A percentile compares a stretch with the other conserved stretches of the same genome.
These are phyloP conservation scores for Suhomyces bribrorum DNA, from an alignment of 1,139 yeast species.

Conservation along the genomic window DNA sequence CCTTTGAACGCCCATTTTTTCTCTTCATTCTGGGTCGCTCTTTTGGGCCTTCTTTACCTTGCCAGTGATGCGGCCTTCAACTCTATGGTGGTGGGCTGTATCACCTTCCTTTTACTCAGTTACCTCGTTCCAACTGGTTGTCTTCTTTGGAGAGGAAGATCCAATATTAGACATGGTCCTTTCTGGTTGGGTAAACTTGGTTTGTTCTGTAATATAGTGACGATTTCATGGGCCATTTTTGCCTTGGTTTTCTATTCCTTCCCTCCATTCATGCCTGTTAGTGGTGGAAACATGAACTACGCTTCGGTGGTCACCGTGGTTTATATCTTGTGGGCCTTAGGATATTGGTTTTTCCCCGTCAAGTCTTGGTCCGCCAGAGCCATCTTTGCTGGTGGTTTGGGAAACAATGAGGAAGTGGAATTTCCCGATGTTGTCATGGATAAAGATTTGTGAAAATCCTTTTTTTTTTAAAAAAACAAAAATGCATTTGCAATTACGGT, in stretches of 20 bases:
- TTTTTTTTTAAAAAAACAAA: background rate
- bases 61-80: slow-evolving; percentile 47
- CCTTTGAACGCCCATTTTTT: slow-evolving; percentile 49
- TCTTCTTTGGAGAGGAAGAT: slow-evolving; percentile 57
- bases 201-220: slow-evolving; percentile 51
- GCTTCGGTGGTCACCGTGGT: slow-evolving; percentile 66
- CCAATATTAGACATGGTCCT: slow-evolving; percentile 66
- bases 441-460: slow-evolving; percentile 16
- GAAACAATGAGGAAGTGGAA: slow-evolving; percentile 45
- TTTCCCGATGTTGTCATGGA: slow-evolving; percentile 47
- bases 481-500: background rate
- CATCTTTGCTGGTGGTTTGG: slow-evolving; percentile 48
- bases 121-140: slow-evolving; percentile 49
- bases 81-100: slow-evolving; percentile 49
- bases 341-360: slow-evolving; percentile 59
- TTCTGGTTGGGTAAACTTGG: slow-evolving; percentile 63
- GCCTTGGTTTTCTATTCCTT: slow-evolving; percentile 66
- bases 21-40: slow-evolving; percentile 40
- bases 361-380: slow-evolving; percentile 42
- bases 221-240: slow-evolving; percentile 60
- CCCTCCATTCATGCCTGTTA: slow-evolving; percentile 67
- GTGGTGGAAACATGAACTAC: slow-evolving; percentile 66
- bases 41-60: slow-evolving; percentile 44
- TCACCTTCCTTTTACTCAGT: slow-evolving; percentile 44
- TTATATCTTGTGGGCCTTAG: slow-evolving; percentile 52